These are phyloP conservation scores for Acmispon strigosus DNA, from an alignment of 306 rosid species.

Conservation along the genomic window DNA sequence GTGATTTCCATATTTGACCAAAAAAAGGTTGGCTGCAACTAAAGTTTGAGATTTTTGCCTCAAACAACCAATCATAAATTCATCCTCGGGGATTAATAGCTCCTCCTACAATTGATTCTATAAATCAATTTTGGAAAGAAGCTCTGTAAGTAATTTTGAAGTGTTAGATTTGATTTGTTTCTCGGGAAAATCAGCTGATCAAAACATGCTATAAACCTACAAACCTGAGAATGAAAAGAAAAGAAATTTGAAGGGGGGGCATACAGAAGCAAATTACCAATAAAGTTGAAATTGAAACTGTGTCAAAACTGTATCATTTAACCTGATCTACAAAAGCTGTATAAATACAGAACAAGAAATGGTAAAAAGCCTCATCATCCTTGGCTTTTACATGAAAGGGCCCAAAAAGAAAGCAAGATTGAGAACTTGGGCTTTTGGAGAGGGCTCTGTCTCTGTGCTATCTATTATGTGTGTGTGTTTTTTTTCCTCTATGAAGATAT, in stretches of 20 bases:
- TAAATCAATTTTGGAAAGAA: too few relatives aligned
- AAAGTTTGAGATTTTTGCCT: neutral
- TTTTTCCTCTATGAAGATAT: conserved; percentile 24
- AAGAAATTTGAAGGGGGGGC: too few relatives aligned
- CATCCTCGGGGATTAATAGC: too few relatives aligned
- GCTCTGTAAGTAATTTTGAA: too few relatives aligned
- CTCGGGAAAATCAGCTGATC: too few relatives aligned
- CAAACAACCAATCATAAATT: neutral
- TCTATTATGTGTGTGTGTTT: conserved; percentile 15
- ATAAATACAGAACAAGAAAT: neutral
- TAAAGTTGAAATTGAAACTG: neutral
- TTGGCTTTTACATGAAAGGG: conserved; percentile 34
- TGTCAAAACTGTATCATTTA: conserved; percentile 12
- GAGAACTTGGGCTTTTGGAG: conserved; percentile 58
- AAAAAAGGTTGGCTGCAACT: neutral
- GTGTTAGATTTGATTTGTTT: too few relatives aligned
- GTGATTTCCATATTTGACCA: conserved; percentile 4
- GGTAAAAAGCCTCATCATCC: conserved; percentile 69
- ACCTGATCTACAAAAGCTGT: neutral
- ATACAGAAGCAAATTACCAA: neutral
- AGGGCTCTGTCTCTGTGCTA: conserved; percentile 50
- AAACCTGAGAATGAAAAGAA: too few relatives aligned
- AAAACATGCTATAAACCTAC: too few relatives aligned
- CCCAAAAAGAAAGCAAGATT: conserved; percentile 36
- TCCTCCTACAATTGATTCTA: too few relatives aligned